Base-by-base conservation (phyloP, 768 basidiomycete genomes). In the Podaxis rugospora region DNA sequence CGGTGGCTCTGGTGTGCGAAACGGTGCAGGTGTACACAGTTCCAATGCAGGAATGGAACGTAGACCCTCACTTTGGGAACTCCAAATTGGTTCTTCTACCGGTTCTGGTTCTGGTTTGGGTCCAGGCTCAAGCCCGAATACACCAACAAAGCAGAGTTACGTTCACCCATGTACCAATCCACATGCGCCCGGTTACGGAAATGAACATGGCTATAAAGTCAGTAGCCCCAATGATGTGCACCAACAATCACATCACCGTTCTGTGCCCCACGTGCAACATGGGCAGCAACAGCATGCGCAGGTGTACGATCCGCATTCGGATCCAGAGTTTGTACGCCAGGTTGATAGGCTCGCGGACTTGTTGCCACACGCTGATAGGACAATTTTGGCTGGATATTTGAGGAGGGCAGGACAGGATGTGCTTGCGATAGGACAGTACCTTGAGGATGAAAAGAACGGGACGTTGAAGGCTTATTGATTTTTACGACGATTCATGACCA, bases 391-490 rank as follows among this genome's bases (percentile, higher is more conserved):
- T 40, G 82, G 84, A 13, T 93, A 93, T 71, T 72, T 93, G 62
- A 83, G 83, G 28, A 80, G 88, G 9, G 78, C 90, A 9, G 92
- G 92, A 21, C 84, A 90, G 68, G 90, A 92, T 71, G 88, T 92
- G 46, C 75, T 90, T 46, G 92, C 92, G n/a, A 91, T 93, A 66
- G 90, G 90, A 14, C 88, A 90, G 68, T 93, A 91, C 70, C 76
- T 93, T 10, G 91, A 92, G 64, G 92, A 93, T 64, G 89, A 92
- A 70, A 88, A 87, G 75, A 89, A 87, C 67, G 90, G 90, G 35
- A 80, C 76, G 50, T 69, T 92, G 51, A 68, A 59, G 63, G 65
- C 61, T 59, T 68, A 59, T 57, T 62, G 70, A 74, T 42, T 77
- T 66, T 51, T 10, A 32, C 32, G 32, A 32, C 32, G 32, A 32